These are phyloP conservation scores for Aureobasidium sp. DNA, from an alignment of 2,329 filamentous ascomycete genomes.

Conservation along the genomic window DNA sequence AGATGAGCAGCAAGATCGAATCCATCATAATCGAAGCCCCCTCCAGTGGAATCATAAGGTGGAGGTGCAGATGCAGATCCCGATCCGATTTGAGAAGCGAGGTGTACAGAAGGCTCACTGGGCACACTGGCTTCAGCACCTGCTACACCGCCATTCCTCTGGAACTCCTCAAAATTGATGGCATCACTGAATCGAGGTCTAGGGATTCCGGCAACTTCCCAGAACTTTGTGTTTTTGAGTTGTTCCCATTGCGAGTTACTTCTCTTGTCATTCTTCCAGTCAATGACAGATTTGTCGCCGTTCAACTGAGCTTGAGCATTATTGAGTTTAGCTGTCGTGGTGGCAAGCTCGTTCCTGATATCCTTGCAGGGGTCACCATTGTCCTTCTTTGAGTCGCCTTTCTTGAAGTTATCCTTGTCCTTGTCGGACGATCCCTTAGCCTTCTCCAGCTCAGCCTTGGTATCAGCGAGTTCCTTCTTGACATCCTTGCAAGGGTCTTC, in stretches of 20 bases:
- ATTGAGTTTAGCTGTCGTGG: neutral
- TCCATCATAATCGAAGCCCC: neutral
- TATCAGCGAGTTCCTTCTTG: neutral
- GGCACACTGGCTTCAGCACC: too few species aligned
- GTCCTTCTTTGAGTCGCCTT: neutral
- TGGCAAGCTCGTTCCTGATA: neutral
- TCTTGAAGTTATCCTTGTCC: neutral
- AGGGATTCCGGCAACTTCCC: neutral
- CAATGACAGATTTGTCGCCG: neutral
- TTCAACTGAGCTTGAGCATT: neutral
- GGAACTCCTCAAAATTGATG: neutral
- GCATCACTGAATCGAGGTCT: neutral
- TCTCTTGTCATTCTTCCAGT: conserved; percentile 1
- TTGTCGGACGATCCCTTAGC: neutral
- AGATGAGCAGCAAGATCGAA: too few species aligned
- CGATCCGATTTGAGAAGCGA: neutral
- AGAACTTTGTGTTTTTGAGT: neutral
- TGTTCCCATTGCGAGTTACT: neutral
- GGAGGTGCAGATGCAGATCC: neutral
- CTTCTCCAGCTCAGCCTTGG: neutral
- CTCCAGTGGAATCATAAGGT: neutral
- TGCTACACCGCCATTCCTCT: neutral
- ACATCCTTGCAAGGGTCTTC: neutral
- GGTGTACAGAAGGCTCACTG: too few species aligned
- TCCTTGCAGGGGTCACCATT: neutral